A percentile compares a stretch with the other conserved stretches of the same genome.
phyloP scores from a whole-genome alignment of 495 filamentous ascomycete genomes.

The Neurospora sp. region DNA sequence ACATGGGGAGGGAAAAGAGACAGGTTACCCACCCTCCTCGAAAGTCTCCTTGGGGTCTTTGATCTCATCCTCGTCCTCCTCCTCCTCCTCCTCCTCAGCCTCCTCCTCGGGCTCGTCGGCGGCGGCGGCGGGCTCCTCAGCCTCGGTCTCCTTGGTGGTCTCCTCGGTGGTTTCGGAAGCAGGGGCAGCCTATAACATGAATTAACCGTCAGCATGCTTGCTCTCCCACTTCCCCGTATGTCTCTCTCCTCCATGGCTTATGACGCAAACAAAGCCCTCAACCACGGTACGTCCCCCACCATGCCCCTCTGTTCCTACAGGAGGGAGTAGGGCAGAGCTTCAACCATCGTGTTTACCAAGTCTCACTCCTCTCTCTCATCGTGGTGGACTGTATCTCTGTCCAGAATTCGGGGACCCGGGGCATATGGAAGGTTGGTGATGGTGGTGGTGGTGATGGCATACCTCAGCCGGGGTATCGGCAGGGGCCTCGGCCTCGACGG shows the following conservation, averaged over 20 bases:
- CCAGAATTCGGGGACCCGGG: background rate
- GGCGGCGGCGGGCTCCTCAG: slow-evolving; percentile 31
- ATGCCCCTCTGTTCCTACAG: slow-evolving; percentile 4
- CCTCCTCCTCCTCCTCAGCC: slow-evolving; percentile 58
- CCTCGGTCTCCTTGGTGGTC: slow-evolving; percentile 34
- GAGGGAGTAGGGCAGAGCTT: background rate
- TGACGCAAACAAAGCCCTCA: slow-evolving; percentile 1
- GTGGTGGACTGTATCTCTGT: background rate
- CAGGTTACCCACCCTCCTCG: slow-evolving; percentile 67
- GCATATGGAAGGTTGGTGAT: background rate
- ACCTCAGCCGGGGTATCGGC: slow-evolving; percentile 20
- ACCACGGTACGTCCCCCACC: slow-evolving; percentile 12
- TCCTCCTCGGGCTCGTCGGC: slow-evolving; percentile 38
- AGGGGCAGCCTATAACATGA: background rate
- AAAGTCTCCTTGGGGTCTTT: slow-evolving; percentile 80
- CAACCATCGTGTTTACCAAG: background rate
- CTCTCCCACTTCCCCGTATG: background rate
- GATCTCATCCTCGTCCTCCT: slow-evolving; percentile 85
- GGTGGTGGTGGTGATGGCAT: background rate
- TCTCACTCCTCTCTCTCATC: background rate
- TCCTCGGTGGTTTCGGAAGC: slow-evolving; percentile 42
- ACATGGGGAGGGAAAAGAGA: background rate
- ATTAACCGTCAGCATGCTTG: background rate
- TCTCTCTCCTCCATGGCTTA: background rate
- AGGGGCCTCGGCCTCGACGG: slow-evolving; percentile 46